Evolutionary conservation across 225 moss, liverwort and hornwort genomes (phyloP).

Genomic region (Polytrichum commune): DNA sequence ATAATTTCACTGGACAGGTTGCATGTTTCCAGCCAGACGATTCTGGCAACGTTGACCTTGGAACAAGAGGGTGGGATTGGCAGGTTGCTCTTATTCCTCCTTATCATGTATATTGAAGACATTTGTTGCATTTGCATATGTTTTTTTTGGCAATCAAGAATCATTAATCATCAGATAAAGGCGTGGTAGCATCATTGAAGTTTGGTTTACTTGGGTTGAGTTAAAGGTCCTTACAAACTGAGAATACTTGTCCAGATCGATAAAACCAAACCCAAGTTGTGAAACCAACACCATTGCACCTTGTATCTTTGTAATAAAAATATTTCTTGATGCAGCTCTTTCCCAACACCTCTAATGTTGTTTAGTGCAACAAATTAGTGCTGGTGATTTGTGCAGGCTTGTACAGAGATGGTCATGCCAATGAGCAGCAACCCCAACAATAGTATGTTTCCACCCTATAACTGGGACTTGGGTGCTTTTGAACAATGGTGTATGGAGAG

Average conservation of each 20-base stretch:
- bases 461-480: constrained; percentile 55
- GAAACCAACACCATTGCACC: too few species aligned
- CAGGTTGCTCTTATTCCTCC: constrained; percentile 28
- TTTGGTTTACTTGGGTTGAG: too few species aligned
- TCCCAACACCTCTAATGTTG: not conserved
- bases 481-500: constrained; percentile 41
- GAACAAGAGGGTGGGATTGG: constrained; percentile 62
- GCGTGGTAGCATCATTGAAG: too few species aligned
- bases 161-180: too few species aligned
- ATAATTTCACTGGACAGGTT: constrained; percentile 75
- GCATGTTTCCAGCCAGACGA: constrained; percentile 68
- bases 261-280: too few species aligned
- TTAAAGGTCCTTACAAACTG: too few species aligned
- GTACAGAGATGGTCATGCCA: constrained; percentile 99
- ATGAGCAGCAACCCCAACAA: constrained; percentile 66
- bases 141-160: too few species aligned
- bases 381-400: constrained; percentile 38
- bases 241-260: too few species aligned
- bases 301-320: too few species aligned
- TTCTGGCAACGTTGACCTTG: constrained; percentile 51
- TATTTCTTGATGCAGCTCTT: not conserved
- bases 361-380: too few species aligned
- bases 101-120: too few species aligned
- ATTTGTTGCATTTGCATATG: too few species aligned
- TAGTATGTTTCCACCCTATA: constrained; percentile 68